Evolutionary conservation across 1,284 basidiomycete genomes (phyloP).

Genomic region (Golubevia pallescens): DNA sequence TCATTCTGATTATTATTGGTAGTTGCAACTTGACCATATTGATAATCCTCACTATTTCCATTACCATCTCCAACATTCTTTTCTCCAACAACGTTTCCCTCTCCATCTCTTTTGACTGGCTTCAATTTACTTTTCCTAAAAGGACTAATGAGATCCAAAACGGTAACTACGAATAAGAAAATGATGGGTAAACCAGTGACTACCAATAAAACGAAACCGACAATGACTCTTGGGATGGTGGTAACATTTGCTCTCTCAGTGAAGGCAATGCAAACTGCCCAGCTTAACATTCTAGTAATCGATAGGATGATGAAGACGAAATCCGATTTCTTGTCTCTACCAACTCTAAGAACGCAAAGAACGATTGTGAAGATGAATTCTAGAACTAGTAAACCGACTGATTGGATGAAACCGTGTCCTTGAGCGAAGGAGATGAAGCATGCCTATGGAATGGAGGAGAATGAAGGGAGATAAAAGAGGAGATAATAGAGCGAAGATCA

Average conservation of each 20-base stretch:
- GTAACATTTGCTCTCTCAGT: slow-evolving; percentile 38
- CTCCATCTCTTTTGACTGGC: neutral
- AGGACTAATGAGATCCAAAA: slow-evolving; percentile 40
- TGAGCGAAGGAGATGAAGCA: slow-evolving; percentile 57
- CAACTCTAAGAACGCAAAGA: slow-evolving; percentile 42
- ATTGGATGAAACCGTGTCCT: slow-evolving; percentile 43
- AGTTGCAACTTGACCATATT: neutral
- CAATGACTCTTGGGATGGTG: slow-evolving; percentile 55
- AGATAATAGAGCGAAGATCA: too few relatives aligned
- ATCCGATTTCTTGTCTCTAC: slow-evolving; percentile 46
- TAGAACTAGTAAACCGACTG: slow-evolving; percentile 40
- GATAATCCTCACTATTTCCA: neutral
- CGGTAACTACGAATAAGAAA: slow-evolving; percentile 46
- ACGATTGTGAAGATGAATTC: slow-evolving; percentile 47
- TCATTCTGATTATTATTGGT: too few relatives aligned
- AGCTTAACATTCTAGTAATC: slow-evolving; percentile 43
- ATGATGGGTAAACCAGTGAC: slow-evolving; percentile 50
- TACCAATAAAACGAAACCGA: slow-evolving; percentile 52
- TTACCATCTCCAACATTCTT: neutral
- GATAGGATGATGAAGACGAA: slow-evolving; percentile 43
- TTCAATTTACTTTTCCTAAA: slow-evolving; percentile 9
- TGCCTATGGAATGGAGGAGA: slow-evolving; percentile 12
- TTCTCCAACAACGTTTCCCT: neutral
- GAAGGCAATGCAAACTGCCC: slow-evolving; percentile 53
- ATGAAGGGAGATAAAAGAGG: neutral